Evolutionary conservation across 352 stramenopile species (phyloP).

Genomic region (Phytophthora palmivora): DNA sequence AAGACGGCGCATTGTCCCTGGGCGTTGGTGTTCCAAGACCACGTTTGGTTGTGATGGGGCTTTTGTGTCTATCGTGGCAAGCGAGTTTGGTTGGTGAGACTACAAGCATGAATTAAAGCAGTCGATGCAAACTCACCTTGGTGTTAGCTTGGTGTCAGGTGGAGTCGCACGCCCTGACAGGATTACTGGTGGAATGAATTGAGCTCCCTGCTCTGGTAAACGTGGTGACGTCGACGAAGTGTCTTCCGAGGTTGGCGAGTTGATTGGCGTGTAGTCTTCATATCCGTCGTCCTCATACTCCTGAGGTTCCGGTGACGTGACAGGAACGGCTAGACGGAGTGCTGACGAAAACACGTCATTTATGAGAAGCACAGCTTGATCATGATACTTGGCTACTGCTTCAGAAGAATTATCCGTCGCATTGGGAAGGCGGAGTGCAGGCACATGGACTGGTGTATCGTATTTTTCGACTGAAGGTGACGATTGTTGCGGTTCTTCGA

Average conservation of each 20-base stretch:
- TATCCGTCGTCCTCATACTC: slow-evolving; percentile 21
- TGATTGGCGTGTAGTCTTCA: slow-evolving; percentile 31
- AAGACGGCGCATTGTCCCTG: slow-evolving; percentile 5
- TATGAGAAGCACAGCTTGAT: slow-evolving; percentile 18
- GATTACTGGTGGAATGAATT: background rate
- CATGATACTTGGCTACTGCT: background rate
- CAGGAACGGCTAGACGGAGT: slow-evolving; percentile 4
- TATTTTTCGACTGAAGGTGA: background rate
- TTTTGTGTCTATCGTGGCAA: slow-evolving; percentile 25
- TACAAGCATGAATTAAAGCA: background rate
- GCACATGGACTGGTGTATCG: slow-evolving; percentile 2
- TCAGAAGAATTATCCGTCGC: background rate
- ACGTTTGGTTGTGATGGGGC: slow-evolving; percentile 38
- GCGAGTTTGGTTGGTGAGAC: background rate
- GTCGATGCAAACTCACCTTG: slow-evolving; percentile 9
- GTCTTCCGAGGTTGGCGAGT: slow-evolving; percentile 12
- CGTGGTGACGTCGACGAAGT: background rate
- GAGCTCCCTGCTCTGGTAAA: slow-evolving; percentile 4
- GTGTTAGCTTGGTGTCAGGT: slow-evolving; percentile 20
- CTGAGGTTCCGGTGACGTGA: slow-evolving; percentile 4
- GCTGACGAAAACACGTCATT: slow-evolving; percentile 19
- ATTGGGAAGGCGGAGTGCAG: slow-evolving; percentile 12
- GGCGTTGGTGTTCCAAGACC: slow-evolving; percentile 20
- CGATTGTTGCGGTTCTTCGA: slow-evolving; percentile 1
- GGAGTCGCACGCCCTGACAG: slow-evolving; percentile 17